Conservation (phyloP, 257 asterid species). For the Nicotiana tomentosiformis region DNA sequence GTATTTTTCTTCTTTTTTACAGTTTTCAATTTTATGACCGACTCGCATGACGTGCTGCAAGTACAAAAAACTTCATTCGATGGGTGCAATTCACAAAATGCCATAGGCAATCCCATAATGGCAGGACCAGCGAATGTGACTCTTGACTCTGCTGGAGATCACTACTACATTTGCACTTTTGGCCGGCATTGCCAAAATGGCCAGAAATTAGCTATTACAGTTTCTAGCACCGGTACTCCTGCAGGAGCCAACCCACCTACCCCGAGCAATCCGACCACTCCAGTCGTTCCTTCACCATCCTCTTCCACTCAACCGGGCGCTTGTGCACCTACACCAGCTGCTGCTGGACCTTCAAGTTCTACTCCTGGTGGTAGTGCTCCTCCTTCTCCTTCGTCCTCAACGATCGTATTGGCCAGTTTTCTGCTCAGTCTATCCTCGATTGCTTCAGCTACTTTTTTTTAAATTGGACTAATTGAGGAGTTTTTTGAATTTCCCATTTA, state of each 20-base stretch:
- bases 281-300: not conserved
- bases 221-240: constrained; percentile 21
- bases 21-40: constrained; percentile 36
- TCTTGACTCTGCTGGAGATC: constrained; percentile 30
- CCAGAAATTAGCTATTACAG: constrained; percentile 32
- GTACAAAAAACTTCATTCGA: constrained; percentile 39
- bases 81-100: constrained; percentile 26
- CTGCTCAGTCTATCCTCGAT: not conserved
- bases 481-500: not conserved
- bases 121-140: constrained; percentile 40
- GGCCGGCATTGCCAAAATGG: constrained; percentile 38
- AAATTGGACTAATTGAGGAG: not conserved
- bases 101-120: constrained; percentile 20
- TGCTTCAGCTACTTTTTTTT: not conserved
- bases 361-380: not conserved
- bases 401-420: not conserved
- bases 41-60: constrained; percentile 31
- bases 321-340: not conserved
- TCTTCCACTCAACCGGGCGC: not conserved
- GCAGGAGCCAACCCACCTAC: not conserved
- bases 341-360: not conserved
- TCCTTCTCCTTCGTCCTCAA: not conserved
- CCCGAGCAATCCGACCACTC: constrained; percentile 12
- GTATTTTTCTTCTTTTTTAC: not conserved
- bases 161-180: constrained; percentile 38